phyloP scores from a whole-genome alignment of 345 rosid genomes.

The Carallia pectinifolia region DNA sequence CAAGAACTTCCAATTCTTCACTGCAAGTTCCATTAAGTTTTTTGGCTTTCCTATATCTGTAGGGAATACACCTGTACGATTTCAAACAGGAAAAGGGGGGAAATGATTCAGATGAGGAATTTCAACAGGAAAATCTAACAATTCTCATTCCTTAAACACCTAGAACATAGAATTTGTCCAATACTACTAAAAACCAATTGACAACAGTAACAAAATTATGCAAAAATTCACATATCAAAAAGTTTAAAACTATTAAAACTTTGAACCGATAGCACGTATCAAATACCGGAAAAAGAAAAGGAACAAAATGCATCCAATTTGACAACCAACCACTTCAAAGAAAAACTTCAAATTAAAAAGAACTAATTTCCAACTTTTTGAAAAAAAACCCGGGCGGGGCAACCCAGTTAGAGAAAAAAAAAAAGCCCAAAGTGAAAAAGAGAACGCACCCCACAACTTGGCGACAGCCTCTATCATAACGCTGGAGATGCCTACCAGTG shows the following conservation, averaged over 20 bases:
- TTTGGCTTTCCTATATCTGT: constrained; percentile 40
- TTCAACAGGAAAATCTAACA: too few species aligned
- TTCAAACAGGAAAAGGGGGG: neutral
- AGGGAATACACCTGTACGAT: constrained; percentile 53
- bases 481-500: constrained; percentile 67
- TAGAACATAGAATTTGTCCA: too few species aligned
- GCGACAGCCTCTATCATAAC: constrained; percentile 56
- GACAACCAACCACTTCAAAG: neutral
- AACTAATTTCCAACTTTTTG: neutral
- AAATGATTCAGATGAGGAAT: neutral
- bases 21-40: constrained; percentile 13
- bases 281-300: neutral
- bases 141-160: too few species aligned
- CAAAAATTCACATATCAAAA: too few species aligned
- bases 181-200: too few species aligned
- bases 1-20: constrained; percentile 52
- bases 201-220: too few species aligned
- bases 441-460: constrained; percentile 68
- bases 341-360: neutral
- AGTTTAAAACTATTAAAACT: too few species aligned
- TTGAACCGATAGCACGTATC: too few species aligned
- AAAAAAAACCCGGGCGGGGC: too few species aligned
- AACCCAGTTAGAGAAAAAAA: neutral
- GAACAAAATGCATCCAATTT: neutral
- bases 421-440: neutral